These are phyloP conservation scores for Pterocarpus macrocarpus DNA, from an alignment of 306 rosid genomes.

Conservation along the genomic window DNA sequence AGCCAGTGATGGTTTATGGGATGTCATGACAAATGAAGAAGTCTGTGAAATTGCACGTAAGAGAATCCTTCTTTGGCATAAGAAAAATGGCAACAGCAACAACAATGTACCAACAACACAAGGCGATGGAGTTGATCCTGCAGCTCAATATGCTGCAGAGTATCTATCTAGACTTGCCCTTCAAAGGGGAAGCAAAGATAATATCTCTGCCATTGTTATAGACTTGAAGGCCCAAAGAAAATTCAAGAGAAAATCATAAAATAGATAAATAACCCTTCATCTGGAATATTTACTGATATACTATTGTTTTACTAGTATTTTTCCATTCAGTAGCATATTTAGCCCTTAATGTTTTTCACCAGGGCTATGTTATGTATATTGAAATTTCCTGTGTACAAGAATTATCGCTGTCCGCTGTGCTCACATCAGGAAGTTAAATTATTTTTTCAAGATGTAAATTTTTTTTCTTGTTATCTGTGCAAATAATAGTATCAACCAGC, in stretches of 20 bases:
- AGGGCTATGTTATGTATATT: conserved; percentile 52
- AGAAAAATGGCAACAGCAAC: conserved; percentile 56
- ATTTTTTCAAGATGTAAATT: conserved; percentile 10
- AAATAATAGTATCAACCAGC: conserved; percentile 8
- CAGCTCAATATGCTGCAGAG: conserved; percentile 82
- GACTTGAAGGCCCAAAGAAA: conserved; percentile 82
- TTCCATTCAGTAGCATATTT: conserved; percentile 40
- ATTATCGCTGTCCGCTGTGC: conserved; percentile 18
- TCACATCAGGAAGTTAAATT: conserved; percentile 20
- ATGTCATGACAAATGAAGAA: conserved; percentile 80
- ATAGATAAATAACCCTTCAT: conserved; percentile 11
- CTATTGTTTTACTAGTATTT: conserved; percentile 34
- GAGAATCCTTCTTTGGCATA: conserved; percentile 84
- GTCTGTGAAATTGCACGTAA: conserved; percentile 74
- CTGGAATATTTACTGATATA: conserved; percentile 38
- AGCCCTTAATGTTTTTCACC: conserved; percentile 54
- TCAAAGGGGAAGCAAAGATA: conserved; percentile 85
- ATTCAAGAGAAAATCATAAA: conserved; percentile 56
- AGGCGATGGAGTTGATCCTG: conserved; percentile 63
- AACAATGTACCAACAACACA: conserved; percentile 6
- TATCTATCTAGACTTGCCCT: conserved; percentile 77
- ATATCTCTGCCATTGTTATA: conserved; percentile 76
- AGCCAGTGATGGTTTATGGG: conserved; percentile 91
- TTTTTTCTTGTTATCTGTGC: conserved; percentile 11
- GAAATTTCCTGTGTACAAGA: conserved; percentile 35